Percentiles rank a stretch among this genome's conserved stretches.
Conservation (phyloP, 2,329 filamentous ascomycete species). For the Penicillium digitatum region DNA sequence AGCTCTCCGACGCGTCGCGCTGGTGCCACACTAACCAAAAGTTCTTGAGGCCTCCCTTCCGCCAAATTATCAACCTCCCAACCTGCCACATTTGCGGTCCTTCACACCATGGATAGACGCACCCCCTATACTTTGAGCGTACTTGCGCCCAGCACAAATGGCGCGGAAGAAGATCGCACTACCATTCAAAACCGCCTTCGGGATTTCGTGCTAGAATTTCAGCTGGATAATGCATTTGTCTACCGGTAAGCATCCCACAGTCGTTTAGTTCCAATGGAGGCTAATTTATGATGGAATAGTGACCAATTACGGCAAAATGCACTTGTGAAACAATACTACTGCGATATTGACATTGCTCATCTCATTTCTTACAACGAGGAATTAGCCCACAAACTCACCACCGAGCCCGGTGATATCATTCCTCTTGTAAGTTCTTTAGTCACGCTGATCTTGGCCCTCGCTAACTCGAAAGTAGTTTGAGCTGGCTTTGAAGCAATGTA, state of each 20-base stretch:
- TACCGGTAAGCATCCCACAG: slow-evolving; percentile 63
- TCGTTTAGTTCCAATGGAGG: slow-evolving; percentile 1
- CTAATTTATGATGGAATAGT: slow-evolving; percentile 47
- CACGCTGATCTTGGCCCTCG: neutral
- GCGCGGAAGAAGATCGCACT: slow-evolving; percentile 64
- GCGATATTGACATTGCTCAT: slow-evolving; percentile 93
- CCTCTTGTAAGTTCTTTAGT: slow-evolving; percentile 63
- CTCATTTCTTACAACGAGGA: slow-evolving; percentile 96
- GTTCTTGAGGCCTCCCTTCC: slow-evolving; percentile 24
- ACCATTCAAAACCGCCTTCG: slow-evolving; percentile 76
- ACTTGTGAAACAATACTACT: slow-evolving; percentile 88
- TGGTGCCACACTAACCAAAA: slow-evolving; percentile 28
- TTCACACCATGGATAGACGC: slow-evolving; percentile 70
- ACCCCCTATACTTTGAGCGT: slow-evolving; percentile 83
- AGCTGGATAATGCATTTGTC: slow-evolving; percentile 89
- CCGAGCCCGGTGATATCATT: slow-evolving; percentile 87
- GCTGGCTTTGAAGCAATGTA: slow-evolving; percentile 81
- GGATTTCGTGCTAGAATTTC: slow-evolving; percentile 88
- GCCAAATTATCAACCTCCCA: slow-evolving; percentile 14
- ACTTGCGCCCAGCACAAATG: slow-evolving; percentile 64
- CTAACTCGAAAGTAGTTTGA: slow-evolving; percentile 66
- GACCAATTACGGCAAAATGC: slow-evolving; percentile 95
- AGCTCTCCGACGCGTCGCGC: slow-evolving; percentile 35
- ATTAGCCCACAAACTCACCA: slow-evolving; percentile 81
- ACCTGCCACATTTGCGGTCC: slow-evolving; percentile 17